These are phyloP conservation scores for Vaccinium darrowii DNA, from an alignment of 148 eudicot species.

Conservation along the genomic window DNA sequence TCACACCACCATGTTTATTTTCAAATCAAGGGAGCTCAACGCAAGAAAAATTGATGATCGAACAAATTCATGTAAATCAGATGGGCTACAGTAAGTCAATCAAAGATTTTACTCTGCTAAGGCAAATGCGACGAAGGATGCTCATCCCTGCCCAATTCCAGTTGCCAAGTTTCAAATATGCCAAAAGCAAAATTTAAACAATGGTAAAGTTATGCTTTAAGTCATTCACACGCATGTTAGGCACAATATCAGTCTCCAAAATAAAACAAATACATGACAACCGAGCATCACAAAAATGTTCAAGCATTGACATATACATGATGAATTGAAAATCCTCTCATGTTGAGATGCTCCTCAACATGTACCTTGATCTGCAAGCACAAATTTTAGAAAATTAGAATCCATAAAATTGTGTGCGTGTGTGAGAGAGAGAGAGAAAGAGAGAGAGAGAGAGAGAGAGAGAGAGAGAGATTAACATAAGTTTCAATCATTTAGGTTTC, in stretches of 20 bases:
- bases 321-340: constrained; percentile 30
- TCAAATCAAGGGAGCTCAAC: not conserved
- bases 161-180: not conserved
- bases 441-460: not conserved
- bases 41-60: not conserved
- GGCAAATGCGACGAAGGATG: not conserved
- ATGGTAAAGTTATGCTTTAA: not conserved
- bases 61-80: no score
- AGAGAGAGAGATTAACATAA: not conserved
- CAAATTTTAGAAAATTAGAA: not conserved
- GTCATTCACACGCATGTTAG: constrained; percentile 10
- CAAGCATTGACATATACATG: constrained; percentile 2
- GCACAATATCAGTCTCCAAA: not conserved
- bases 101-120: not conserved
- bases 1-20: not conserved
- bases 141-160: not conserved
- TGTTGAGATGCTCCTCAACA: constrained; percentile 11
- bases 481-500: not conserved
- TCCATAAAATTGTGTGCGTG: not conserved
- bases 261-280: constrained; percentile 27
- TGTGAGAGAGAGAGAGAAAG: not conserved
- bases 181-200: not conserved
- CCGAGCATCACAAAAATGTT: constrained; percentile 5
- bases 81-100: not conserved
- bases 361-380: constrained; percentile 41